These are phyloP conservation scores for Bipolaris cookei DNA, from an alignment of 2,329 filamentous ascomycete species.

Conservation along the genomic window DNA sequence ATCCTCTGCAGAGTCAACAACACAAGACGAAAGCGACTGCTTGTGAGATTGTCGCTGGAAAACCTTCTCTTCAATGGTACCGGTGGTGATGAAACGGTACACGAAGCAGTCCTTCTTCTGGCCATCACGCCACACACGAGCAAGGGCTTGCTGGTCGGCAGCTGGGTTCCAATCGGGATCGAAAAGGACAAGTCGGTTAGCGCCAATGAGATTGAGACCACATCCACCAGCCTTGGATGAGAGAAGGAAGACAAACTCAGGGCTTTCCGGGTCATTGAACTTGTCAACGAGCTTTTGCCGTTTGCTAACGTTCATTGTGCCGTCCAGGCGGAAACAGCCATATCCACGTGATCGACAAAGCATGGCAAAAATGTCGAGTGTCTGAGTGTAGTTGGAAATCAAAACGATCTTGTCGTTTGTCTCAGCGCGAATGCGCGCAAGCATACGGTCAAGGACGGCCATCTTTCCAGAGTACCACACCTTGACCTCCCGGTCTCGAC, in stretches of 20 bases:
- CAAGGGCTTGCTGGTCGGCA: constrained; percentile 94
- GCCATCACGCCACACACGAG: constrained; percentile 97
- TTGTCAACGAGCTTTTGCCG: constrained; percentile 96
- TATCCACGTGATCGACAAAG: constrained; percentile 86
- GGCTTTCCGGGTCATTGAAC: constrained; percentile 91
- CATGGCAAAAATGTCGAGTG: constrained; percentile 90
- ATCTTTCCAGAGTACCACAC: constrained; percentile 98
- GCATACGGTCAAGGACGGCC: constrained; percentile 97
- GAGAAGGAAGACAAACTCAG: constrained; percentile 93
- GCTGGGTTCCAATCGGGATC: constrained; percentile 97
- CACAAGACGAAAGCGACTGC: constrained; percentile 92
- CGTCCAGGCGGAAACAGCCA: constrained; percentile 86
- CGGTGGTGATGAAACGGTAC: constrained; percentile 98
- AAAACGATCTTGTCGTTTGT: constrained; percentile 99
- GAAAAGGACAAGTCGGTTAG: constrained; percentile 92
- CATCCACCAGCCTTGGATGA: constrained; percentile 97
- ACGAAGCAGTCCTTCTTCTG: constrained; percentile 99
- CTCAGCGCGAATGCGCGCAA: constrained; percentile 90
- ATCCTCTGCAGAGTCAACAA: constrained; percentile 95
- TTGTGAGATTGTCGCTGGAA: constrained; percentile 99
- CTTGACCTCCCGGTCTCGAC: constrained; percentile 89
- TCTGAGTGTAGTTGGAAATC: constrained; percentile 98
- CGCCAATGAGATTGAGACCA: constrained; percentile 92
- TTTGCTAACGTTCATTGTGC: constrained; percentile 97
- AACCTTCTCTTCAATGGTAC: constrained; percentile 98